Evolutionary conservation across 306 rosid genomes (phyloP), one percentile per base, ranked within the genome.

Genomic region (Clitoria ternatea): DNA sequence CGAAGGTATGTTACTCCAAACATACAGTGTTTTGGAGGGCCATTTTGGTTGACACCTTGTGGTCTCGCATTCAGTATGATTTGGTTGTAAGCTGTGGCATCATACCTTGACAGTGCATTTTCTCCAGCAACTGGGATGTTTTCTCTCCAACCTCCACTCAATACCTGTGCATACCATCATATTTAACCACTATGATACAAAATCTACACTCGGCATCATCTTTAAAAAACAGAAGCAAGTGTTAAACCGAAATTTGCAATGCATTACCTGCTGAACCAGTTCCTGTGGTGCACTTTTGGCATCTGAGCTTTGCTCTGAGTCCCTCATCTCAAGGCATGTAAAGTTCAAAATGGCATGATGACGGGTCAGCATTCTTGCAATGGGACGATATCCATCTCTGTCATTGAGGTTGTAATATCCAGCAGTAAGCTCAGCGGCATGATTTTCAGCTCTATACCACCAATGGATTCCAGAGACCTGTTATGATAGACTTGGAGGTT

Each of bases 391-490:
- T 18, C 96, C 93, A 13, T 90, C 97, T 79, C 97, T 81, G 13
- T 77, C 83, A 42, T 84, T 60, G 66, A 87, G 53, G 72, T 93
- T 93, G 80, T 90, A 93, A 67, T 84, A 93, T 71, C 92, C 94
- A 42, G 97, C 84, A 3, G 97, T 88, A 59, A 92, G 89, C 82
- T 90, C 97, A 5, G 90, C 97, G 13, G 97, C 97, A 56, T 93
- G 96, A 68, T 32, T 81, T 48, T 72, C 84, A 7, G 66, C 74
- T 81, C 66, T 74, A 59, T 88, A 90, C 96, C 96, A 93, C 97
- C 98, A 90, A 76, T 93, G 96, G 69, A 93, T 88, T 83, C 97
- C 97, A 4, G 94, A 81, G 29, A 93, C 96, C 98, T 88, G 59
- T 75, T 12, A 66, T 43, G 43, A 75, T 44, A 24, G 75, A 27